Evolutionary conservation across 2,329 filamentous ascomycete genomes (phyloP), one percentile per base, ranked within the genome.

Genomic region (Nigrograna mackinnonii): DNA sequence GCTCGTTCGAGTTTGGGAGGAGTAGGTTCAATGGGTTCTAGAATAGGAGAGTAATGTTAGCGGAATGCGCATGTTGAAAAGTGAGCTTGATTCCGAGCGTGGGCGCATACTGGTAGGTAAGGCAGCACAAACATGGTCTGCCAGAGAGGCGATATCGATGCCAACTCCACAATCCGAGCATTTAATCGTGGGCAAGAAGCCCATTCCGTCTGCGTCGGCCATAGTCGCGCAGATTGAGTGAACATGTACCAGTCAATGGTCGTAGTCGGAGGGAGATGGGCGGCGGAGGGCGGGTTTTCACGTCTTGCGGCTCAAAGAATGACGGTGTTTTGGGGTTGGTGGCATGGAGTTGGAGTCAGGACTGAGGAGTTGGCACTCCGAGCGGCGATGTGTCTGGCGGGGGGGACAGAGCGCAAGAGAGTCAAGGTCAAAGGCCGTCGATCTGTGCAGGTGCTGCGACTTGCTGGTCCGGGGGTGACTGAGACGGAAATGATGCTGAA

Each of bases 71-170:
- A n/a, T n/a, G n/a, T n/a, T n/a, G n/a, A n/a, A n/a, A n/a, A n/a
- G n/a, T n/a, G n/a, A n/a, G 13, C 43, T 47, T 39, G 22, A 34
- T 13, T 34, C 11, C 17, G 3, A 17, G 12, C 3, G 12, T 41
- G 17, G 13, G 22, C 11, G 12, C 13, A 79, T 71, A 69, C 74
- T 62, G 46, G 71, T 62, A 42, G 62, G 53, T 48, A 67, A 46
- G 44, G 67, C 72, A 34, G 68, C 67, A 68, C 91, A 96, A 47
- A 89, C 67, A 73, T 96, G 91, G 49, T 95, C 89, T 48, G 89
- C 89, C 85, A 96, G 87, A 67, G 85, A 76, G 30, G 87, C 86
- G 55, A 96, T 94, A 62, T 91, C 86, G 46, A 96, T 88, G 58
- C 91, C 82, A 40, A 60, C 57, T 33, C 58, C 60, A 51, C 67